Evolutionary conservation across 805 yeast genomes (phyloP), one percentile per base, ranked within the genome.

Genomic region (Candida quercuum): DNA sequence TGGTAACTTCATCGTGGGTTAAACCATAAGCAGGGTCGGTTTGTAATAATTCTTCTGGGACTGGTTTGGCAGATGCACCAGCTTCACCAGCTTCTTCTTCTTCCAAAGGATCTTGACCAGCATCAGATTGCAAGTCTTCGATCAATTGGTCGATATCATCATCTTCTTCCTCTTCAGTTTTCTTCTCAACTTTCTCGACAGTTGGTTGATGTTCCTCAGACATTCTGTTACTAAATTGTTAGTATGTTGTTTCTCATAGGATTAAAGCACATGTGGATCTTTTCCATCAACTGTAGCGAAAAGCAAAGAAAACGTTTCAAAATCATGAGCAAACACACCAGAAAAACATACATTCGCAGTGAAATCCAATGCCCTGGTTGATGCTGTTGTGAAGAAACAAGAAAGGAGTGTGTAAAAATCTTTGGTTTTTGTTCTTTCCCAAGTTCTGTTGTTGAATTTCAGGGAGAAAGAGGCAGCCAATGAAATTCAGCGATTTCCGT

Each of bases 1-100:
- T 79, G 59, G 64, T 39, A 42, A 85, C 94, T 64, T 86, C 95
- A 32, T 82, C 94, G 43, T 77, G 66, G 45, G 81, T 62, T 58
- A 86, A 75, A 77, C 96, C 96, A 53, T 61, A 60, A 36, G 77
- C 60, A 37, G 89, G 88, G 70, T 82, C 86, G 45, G 96, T 86
- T 65, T 83, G 81, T 56, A 86, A 72, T 50, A 84, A 66, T 59
- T 83, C 93, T 56, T 87, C 95, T 39, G 95, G 94, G 37, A 86
- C 87, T 43, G 84, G 83, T 65, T 81, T 78, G 63, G 79, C 77
- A 42, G 78, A 70, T 48, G 72, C 72, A 44, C 72, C 79, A 33
- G 74, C 78, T 42, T 54, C 66, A 32, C 50, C 60, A 24, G 50
- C 66, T 18, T 59, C 68, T 27, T 58, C 68, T 31, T 67, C 78